Conservation (phyloP, 352 stramenopile species). For the Phytophthora quininea region DNA sequence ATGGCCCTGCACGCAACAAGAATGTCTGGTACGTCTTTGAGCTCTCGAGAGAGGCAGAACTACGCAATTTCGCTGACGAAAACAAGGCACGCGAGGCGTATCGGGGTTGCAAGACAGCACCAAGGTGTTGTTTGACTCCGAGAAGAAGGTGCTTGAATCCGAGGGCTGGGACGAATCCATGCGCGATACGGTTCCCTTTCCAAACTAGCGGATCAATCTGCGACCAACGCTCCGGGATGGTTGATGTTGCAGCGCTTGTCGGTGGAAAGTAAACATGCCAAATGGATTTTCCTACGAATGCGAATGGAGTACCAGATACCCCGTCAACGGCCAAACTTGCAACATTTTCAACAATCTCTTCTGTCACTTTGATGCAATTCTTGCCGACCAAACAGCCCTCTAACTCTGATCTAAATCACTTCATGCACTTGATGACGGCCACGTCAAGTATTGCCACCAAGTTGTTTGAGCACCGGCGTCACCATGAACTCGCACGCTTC, state of each 20-base stretch:
- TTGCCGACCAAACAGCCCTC: too few species aligned
- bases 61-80: conserved; percentile 19
- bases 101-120: conserved; percentile 16
- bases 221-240: too few species aligned
- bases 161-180: conserved; percentile 7
- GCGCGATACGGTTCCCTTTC: background rate
- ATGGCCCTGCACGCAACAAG: background rate
- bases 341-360: background rate
- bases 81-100: conserved; percentile 29
- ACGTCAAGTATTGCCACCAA: background rate
- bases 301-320: too few species aligned
- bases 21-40: background rate
- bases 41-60: conserved; percentile 1
- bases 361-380: background rate
- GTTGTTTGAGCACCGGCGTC: background rate
- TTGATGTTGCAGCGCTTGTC: too few species aligned
- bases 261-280: too few species aligned
- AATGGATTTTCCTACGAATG: too few species aligned
- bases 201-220: background rate
- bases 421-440: background rate
- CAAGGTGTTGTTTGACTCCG: conserved; percentile 24
- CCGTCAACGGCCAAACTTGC: too few species aligned
- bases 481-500: background rate
- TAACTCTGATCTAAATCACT: too few species aligned
- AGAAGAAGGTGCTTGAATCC: conserved; percentile 16